Conservation (phyloP, 768 basidiomycete genomes). For the Hemileccinum rubropunctum region DNA sequence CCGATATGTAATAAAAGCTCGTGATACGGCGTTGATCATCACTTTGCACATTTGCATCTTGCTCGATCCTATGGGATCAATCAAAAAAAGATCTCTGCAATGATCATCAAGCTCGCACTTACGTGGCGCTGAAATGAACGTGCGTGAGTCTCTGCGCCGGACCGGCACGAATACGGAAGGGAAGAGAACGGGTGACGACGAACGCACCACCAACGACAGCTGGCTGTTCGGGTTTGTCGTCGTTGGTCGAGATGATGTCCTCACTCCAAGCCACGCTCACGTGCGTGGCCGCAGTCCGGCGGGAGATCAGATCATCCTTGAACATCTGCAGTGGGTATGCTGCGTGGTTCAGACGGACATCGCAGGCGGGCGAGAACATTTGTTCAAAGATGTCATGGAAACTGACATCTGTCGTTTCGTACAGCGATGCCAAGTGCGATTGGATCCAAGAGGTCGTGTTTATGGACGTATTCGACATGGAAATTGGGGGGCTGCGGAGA, state of each 20-base stretch:
- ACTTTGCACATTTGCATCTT: slow-evolving; percentile 12
- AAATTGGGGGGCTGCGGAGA: not conserved
- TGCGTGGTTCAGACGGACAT: slow-evolving; percentile 35
- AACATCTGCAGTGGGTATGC: slow-evolving; percentile 23
- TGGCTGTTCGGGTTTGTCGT: slow-evolving; percentile 21
- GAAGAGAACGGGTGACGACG: slow-evolving; percentile 37
- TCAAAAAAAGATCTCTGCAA: not conserved
- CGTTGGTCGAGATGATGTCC: slow-evolving; percentile 31
- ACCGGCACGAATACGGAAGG: slow-evolving; percentile 39
- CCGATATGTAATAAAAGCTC: slow-evolving; percentile 35
- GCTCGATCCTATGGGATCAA: slow-evolving; percentile 24
- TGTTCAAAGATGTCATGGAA: slow-evolving; percentile 24
- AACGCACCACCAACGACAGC: slow-evolving; percentile 40
- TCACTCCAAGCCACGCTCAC: slow-evolving; percentile 34
- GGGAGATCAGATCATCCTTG: slow-evolving; percentile 23
- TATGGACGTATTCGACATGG: not conserved
- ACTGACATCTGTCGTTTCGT: slow-evolving; percentile 12
- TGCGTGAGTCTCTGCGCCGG: slow-evolving; percentile 35
- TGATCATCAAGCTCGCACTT: not conserved
- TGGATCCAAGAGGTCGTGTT: slow-evolving; percentile 29
- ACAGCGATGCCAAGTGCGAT: slow-evolving; percentile 27
- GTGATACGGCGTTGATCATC: slow-evolving; percentile 29
- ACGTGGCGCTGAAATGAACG: slow-evolving; percentile 42
- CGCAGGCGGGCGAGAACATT: slow-evolving; percentile 32
- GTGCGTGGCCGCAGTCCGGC: slow-evolving; percentile 15